Conservation (phyloP, 148 eudicot genomes). For the Vaccinium macrocarpon region DNA sequence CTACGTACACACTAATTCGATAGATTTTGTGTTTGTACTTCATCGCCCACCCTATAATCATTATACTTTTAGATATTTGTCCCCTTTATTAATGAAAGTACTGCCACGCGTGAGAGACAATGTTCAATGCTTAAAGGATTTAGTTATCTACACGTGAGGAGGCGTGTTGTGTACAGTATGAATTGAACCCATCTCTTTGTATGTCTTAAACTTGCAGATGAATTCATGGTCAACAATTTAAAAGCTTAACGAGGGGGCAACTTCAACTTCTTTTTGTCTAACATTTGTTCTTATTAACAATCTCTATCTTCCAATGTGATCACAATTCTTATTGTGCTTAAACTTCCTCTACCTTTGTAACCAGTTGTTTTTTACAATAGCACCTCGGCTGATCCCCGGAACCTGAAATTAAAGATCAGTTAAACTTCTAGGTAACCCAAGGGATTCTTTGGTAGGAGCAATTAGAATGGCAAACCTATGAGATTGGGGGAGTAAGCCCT, state of each 20-base stretch:
- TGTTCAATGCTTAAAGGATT: not conserved
- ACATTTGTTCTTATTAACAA: not conserved
- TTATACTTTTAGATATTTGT: not conserved
- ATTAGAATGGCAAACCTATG: not conserved
- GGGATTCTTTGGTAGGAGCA: not conserved
- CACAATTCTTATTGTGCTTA: not conserved
- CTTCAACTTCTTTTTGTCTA: not conserved
- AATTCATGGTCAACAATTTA: too few species aligned
- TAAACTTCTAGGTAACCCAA: not conserved
- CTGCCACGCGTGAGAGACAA: not conserved
- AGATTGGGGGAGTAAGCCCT: not conserved
- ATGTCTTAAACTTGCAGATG: too few species aligned
- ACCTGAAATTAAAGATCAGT: not conserved
- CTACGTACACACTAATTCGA: too few species aligned
- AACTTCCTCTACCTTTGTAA: not conserved
- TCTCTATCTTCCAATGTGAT: not conserved
- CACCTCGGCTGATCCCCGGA: not conserved
- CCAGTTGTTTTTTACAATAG: not conserved
- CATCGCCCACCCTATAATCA: not conserved
- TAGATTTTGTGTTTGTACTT: too few species aligned
- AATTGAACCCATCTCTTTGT: too few species aligned
- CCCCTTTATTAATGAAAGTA: not conserved
- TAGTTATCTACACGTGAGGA: not conserved
- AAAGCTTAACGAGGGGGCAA: not conserved
- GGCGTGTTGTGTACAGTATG: too few species aligned